Evolutionary conservation across 768 basidiomycete genomes (phyloP).

Genomic region (Leccinum truebloodii): DNA sequence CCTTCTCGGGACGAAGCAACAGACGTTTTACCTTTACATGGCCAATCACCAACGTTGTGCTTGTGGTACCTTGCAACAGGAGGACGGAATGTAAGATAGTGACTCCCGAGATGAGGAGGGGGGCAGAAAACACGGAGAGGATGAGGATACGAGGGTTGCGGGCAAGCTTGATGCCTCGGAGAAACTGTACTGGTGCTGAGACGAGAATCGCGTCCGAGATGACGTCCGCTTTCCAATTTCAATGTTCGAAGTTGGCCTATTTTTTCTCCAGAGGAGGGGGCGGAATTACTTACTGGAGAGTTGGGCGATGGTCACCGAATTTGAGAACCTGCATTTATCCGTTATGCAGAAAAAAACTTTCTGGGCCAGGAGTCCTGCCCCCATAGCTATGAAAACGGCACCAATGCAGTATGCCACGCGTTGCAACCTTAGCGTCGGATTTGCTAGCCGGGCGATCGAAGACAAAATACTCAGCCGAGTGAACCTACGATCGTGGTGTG

Average conservation of each 20-base stretch:
- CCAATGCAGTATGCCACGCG: constrained; percentile 19
- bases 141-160: constrained; percentile 22
- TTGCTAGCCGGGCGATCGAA: constrained; percentile 25
- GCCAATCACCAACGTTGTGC: constrained; percentile 16
- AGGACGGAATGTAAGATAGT: constrained; percentile 27
- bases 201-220: constrained; percentile 26
- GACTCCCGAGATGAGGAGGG: constrained; percentile 21
- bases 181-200: constrained; percentile 11
- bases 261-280: not conserved
- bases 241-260: not conserved
- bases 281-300: constrained; percentile 26
- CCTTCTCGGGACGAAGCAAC: not conserved
- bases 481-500: constrained; percentile 16
- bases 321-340: constrained; percentile 1
- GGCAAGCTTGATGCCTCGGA: constrained; percentile 19
- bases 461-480: constrained; percentile 30
- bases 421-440: constrained; percentile 12
- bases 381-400: constrained; percentile 17
- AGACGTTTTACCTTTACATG: constrained; percentile 24
- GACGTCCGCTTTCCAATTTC: constrained; percentile 19
- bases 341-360: constrained; percentile 19
- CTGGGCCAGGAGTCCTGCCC: constrained; percentile 17
- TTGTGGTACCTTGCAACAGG: constrained; percentile 12
- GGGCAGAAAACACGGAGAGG: constrained; percentile 23
- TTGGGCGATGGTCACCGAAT: constrained; percentile 17